Percentiles rank a stretch among this genome's conserved stretches.
Evolutionary conservation across 2,329 filamentous ascomycete genomes (phyloP).

Genomic region (Fusarium redolens): DNA sequence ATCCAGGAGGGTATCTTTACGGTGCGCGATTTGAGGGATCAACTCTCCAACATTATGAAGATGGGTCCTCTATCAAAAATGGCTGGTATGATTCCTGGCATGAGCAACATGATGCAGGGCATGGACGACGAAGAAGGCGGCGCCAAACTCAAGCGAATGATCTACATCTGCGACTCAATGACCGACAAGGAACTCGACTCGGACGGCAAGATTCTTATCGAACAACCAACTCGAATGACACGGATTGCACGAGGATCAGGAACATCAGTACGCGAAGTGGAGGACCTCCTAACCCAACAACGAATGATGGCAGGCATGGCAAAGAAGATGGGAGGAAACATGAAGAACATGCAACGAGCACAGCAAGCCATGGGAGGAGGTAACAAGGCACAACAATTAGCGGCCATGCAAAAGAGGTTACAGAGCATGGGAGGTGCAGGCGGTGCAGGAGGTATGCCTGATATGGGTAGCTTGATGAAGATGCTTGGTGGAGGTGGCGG

Average conservation of each 20-base stretch:
- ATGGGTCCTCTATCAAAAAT: conserved; percentile 98
- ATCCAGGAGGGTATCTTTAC: conserved; percentile 97
- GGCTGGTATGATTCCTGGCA: conserved; percentile 97
- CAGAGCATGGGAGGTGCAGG: conserved; percentile 88
- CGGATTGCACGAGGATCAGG: conserved; percentile 90
- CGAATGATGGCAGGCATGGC: conserved; percentile 99
- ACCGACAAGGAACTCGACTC: conserved; percentile 94
- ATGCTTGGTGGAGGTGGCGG: conserved; percentile 76
- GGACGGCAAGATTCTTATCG: conserved; percentile 93
- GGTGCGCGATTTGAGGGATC: conserved; percentile 91
- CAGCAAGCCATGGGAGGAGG: conserved; percentile 91
- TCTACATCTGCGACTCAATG: conserved; percentile 99
- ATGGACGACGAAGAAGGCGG: conserved; percentile 98
- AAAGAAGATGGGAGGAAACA: conserved; percentile 97
- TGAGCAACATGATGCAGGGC: conserved; percentile 91
- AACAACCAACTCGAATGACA: conserved; percentile 93
- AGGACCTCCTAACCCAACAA: conserved; percentile 97
- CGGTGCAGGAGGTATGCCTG: conserved; percentile 76
- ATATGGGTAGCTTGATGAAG: conserved; percentile 89
- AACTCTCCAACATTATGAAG: conserved; percentile 98
- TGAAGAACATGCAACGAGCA: conserved; percentile 96
- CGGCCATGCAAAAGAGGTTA: conserved; percentile 95
- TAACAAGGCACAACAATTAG: conserved; percentile 93
- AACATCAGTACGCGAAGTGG: conserved; percentile 90
- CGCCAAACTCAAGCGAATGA: conserved; percentile 94